Base-by-base conservation (phyloP, 768 basidiomycete species). In the Tricholoma sp. region DNA sequence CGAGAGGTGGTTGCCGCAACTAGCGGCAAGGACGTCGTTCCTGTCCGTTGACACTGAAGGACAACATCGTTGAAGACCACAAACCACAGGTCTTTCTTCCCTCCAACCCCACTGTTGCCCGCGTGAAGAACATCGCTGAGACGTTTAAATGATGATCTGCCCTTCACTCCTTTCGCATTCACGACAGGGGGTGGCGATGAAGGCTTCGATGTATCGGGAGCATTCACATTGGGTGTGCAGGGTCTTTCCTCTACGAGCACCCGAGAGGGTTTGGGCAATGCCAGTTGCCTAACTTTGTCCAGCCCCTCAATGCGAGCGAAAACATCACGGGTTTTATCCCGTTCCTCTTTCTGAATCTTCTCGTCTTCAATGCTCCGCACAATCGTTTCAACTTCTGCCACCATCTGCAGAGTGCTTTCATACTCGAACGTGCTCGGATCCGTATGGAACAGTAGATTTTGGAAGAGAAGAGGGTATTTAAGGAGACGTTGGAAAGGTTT, bases 391-490 rank as follows among this genome's bases (percentile, higher is more conserved):
- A 99, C 91, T 70, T 98, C 94, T 17, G 94, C 92, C 1, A 98
- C 94, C 91, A 98, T 96, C 68, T 89, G 88, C 41, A 96, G 76
- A 11, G 95, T 97, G 66, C 88, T 89, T 70, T 99, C 97, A 67
- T 97, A 99, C 73, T 99, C 97, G 65, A 89, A 94, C 3, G 95
- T 94, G 60, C 92, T 94, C 2, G 97, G 94, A 64, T 99, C 97
- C 15, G 96, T 97, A 72, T 94, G 92, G 74, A 89, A 98, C 54
- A 98, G 83, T 13, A 98, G 80, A 69, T 97, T 98, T 73, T 99
- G 97, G 75, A 98, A 98, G 48, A 99, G 82, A 33, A 99, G 80
- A 4, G 97, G 97, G 70, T 98, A 97, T 70, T 98, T 98, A 67
- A 97, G 83, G 33, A 99, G 77, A 41, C 96, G 84, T 67, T 98